Evolutionary conservation across 2,329 filamentous ascomycete species (phyloP).

Genomic region (Leptographium lundbergii): DNA sequence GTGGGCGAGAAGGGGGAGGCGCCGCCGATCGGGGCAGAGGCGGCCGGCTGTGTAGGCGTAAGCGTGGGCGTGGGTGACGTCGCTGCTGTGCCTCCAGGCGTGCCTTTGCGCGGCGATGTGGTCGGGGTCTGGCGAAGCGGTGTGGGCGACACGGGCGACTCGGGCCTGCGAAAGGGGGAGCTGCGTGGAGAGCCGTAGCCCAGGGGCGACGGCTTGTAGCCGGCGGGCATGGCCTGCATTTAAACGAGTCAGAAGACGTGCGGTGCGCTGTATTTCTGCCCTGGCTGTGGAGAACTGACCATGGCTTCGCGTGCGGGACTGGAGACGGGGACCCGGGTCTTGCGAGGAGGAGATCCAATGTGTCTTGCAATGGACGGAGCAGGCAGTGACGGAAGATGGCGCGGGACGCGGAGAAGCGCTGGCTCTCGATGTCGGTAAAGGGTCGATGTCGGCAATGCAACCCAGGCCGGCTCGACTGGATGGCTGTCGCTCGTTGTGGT

Average conservation of each 20-base stretch:
- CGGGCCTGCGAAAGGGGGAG: constrained; percentile 50
- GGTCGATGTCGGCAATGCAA: background rate
- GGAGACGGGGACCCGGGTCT: background rate
- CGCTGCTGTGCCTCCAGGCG: constrained; percentile 16
- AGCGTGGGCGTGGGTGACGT: constrained; percentile 22
- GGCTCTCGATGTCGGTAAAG: no score
- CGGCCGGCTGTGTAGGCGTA: constrained; percentile 19
- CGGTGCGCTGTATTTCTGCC: background rate
- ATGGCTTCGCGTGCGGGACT: background rate
- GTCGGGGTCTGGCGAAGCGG: constrained; percentile 52
- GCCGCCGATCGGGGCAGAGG: constrained; percentile 17
- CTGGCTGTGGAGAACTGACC: background rate
- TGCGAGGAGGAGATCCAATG: background rate
- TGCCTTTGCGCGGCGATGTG: constrained; percentile 42
- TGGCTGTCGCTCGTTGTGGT: background rate
- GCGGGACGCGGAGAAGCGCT: no score
- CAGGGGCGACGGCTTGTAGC: constrained; percentile 60
- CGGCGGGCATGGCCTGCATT: constrained; percentile 36
- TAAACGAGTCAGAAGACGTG: background rate
- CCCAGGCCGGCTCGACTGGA: no score
- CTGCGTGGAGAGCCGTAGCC: constrained; percentile 58
- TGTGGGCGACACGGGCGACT: constrained; percentile 53
- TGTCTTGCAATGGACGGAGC: no score
- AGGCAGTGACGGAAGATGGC: no score
- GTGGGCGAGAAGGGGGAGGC: background rate